Conservation (phyloP, 495 filamentous ascomycete species). For the Hypoxylon subgilvum region DNA sequence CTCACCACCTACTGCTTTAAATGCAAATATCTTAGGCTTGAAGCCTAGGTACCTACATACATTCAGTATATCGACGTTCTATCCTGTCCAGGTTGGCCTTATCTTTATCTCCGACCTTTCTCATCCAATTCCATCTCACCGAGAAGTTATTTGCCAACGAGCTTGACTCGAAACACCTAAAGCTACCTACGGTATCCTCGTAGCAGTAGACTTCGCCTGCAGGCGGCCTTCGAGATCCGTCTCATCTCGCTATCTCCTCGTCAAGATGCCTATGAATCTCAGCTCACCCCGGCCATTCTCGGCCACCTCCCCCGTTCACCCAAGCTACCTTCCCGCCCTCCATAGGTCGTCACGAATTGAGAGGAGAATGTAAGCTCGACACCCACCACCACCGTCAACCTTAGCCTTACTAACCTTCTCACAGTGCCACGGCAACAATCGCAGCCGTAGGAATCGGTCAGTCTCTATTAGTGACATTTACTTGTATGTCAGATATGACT, state of each 20-base stretch:
- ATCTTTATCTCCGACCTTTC: background rate
- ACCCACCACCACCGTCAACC: background rate
- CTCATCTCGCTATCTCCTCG: background rate
- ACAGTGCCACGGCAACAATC: conserved; percentile 48
- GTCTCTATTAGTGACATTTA: too few species aligned
- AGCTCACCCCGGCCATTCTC: conserved; percentile 43
- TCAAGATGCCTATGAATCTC: conserved; percentile 39
- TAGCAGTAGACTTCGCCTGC: background rate
- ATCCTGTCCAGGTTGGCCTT: background rate
- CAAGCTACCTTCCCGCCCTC: conserved; percentile 49
- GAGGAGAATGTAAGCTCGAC: conserved; percentile 45
- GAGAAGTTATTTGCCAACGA: background rate
- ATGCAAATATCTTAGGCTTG: too few species aligned
- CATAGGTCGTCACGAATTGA: conserved; percentile 41
- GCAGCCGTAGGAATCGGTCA: conserved; percentile 47
- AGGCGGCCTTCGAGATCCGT: too few species aligned
- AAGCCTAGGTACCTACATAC: too few species aligned
- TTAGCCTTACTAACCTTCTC: conserved; percentile 5
- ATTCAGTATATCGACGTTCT: background rate
- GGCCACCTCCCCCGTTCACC: conserved; percentile 51
- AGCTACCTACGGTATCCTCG: background rate
- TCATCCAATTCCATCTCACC: background rate
- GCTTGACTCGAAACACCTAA: background rate
- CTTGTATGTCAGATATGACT: too few species aligned
- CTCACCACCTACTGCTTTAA: background rate